phyloP scores from a whole-genome alignment of 202 grass and related monocot genomes.

The Carex sylvatica region DNA sequence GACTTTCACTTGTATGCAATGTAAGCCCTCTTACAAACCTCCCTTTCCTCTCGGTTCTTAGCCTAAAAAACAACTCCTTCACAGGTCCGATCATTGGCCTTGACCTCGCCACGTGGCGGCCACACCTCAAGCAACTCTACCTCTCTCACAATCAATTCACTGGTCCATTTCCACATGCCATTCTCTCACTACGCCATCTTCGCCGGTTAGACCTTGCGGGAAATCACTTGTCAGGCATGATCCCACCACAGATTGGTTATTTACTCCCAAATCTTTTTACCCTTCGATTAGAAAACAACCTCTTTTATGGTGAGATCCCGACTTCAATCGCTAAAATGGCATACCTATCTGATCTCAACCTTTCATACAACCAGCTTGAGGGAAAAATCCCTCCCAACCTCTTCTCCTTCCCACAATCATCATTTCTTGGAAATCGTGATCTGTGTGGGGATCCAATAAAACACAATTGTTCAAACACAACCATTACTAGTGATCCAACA shows the following conservation, averaged over 20 bases:
- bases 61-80: slow-evolving; percentile 82
- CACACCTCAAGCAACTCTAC: slow-evolving; percentile 78
- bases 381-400: slow-evolving; percentile 52
- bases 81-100: slow-evolving; percentile 37
- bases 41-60: slow-evolving; percentile 55
- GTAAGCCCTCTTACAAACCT: slow-evolving; percentile 45
- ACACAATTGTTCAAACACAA: slow-evolving; percentile 35
- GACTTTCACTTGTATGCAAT: slow-evolving; percentile 43
- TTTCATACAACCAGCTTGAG: slow-evolving; percentile 58
- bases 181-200: slow-evolving; percentile 70
- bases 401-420: slow-evolving; percentile 46
- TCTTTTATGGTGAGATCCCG: slow-evolving; percentile 47
- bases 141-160: slow-evolving; percentile 79
- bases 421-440: slow-evolving; percentile 49
- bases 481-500: background rate
- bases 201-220: slow-evolving; percentile 65
- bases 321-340: slow-evolving; percentile 39
- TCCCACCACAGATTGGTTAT: slow-evolving; percentile 60
- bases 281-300: slow-evolving; percentile 50
- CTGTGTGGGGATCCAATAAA: slow-evolving; percentile 50
- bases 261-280: slow-evolving; percentile 58
- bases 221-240: slow-evolving; percentile 40
- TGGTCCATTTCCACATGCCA: slow-evolving; percentile 51
- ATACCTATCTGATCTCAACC: slow-evolving; percentile 45
- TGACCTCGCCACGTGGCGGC: slow-evolving; percentile 48